These are phyloP conservation scores for Auricularia heimuer DNA, from an alignment of 768 basidiomycete genomes.

Conservation along the genomic window DNA sequence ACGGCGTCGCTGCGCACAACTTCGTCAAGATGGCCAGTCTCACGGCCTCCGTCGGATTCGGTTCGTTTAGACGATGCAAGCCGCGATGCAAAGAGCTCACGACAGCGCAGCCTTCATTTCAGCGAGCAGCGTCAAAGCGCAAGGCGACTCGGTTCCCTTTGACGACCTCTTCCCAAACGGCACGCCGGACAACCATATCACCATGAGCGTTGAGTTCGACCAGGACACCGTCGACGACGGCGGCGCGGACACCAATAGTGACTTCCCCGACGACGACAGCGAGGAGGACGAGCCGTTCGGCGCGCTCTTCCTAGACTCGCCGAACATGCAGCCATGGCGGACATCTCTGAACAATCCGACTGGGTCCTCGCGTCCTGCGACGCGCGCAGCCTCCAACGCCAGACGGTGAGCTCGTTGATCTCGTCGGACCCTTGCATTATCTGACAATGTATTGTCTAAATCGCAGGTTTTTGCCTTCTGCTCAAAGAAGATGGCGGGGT, in stretches of 20 bases:
- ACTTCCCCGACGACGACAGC: neutral
- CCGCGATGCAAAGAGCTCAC: no score
- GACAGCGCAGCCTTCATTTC: no score
- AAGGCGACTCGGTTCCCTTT: neutral
- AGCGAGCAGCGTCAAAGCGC: no score
- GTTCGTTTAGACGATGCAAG: no score
- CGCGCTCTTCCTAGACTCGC: neutral
- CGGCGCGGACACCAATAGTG: neutral
- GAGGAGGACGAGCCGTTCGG: conserved; percentile 3
- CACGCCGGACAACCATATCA: neutral
- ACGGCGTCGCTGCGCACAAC: no score
- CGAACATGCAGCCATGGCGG: neutral
- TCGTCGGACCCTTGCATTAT: no score
- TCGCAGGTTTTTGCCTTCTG: conserved; percentile 6
- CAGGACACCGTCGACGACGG: neutral
- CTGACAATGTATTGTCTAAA: no score
- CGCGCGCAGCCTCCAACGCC: neutral
- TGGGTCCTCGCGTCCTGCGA: conserved; percentile 4
- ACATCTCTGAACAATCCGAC: neutral
- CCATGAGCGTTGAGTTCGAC: neutral
- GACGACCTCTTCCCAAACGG: neutral
- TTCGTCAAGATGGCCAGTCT: no score
- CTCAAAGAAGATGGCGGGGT: neutral
- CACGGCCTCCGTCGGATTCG: no score
- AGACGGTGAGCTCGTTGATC: neutral